A percentile compares a stretch with the other conserved stretches of the same genome.
Conservation (phyloP, 441 rosid species). For the Raphanus hybrid region DNA sequence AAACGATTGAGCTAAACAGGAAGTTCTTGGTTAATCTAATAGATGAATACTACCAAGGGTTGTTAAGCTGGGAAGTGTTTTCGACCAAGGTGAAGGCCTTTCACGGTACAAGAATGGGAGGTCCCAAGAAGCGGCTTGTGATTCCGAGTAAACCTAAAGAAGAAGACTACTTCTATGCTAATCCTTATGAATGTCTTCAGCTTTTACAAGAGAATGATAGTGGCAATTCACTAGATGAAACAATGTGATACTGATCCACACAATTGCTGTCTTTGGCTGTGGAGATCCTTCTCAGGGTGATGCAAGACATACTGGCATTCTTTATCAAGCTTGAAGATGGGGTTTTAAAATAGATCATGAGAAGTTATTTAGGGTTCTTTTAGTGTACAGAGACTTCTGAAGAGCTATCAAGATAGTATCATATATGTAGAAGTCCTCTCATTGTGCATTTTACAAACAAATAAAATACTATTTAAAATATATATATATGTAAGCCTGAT, state of each 20-base stretch:
- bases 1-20: conserved; percentile 74
- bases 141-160: conserved; percentile 85
- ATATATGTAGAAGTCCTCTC: no score
- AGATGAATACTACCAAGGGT: conserved; percentile 64
- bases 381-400: no score
- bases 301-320: no score
- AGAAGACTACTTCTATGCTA: conserved; percentile 90
- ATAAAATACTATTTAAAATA: neutral
- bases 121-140: conserved; percentile 58
- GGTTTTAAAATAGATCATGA: no score
- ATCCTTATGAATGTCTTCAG: conserved; percentile 86
- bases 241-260: conserved; percentile 13
- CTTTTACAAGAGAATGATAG: conserved; percentile 41
- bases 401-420: no score
- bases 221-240: conserved; percentile 26
- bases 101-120: conserved; percentile 71
- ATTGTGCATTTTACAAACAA: no score
- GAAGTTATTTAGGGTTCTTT: no score
- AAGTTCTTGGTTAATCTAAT: conserved; percentile 75
- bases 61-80: conserved; percentile 81
- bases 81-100: conserved; percentile 68
- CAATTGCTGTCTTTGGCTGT: neutral
- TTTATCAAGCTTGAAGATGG: no score
- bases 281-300: no score
- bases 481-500: conserved; percentile 8